Evolutionary conservation across 2,329 filamentous ascomycete genomes (phyloP), one percentile per base, ranked within the genome.

Genomic region (Paraphoma chrysanthemicola): DNA sequence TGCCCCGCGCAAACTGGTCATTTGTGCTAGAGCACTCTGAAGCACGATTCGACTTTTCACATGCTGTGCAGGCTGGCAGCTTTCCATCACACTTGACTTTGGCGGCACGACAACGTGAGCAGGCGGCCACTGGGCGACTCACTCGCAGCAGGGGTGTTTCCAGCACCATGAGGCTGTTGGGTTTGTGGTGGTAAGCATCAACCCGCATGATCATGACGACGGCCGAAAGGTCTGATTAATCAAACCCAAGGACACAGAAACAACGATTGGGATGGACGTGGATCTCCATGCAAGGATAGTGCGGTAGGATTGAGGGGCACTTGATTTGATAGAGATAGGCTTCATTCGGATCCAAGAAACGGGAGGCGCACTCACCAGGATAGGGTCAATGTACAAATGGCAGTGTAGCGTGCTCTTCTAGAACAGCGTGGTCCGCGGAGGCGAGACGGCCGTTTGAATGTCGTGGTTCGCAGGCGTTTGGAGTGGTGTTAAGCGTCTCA

Each of bases 21-120:
- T 96, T 97, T 7, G 93, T 93, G 53, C 93, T 93, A 6, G 93
- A 97, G 76, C 95, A 99, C 73, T 96, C 93, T 57, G 84, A 88
- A 53, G 91, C 88, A 59, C 92, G 90, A 30, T 93, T 93, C 12
- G 92, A 92, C 78, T 93, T 93, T 77, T 97, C 94, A 73, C 95
- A 98, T 16, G 94, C 94, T 7, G 93, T 96, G 74, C 95, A 99
- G 7, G 93, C 93, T 10, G 95, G 95, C 38, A 98, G 82, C 77
- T 97, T 97, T 59, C 95, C 94, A 79, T 98, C 95, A 72, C 95
- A 99, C 87, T 96, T 97, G 74, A 98, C 93, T 81, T 99, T 99
- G 51, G 94, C 93, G 59, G 90, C 87, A 58, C 95, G 91, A 80
- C 91, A 94, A 82, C 90, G 84, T 56, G 90, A 91, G 75, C 91